Conservation (phyloP, 768 basidiomycete genomes). For the Artomyces pyxidatus region DNA sequence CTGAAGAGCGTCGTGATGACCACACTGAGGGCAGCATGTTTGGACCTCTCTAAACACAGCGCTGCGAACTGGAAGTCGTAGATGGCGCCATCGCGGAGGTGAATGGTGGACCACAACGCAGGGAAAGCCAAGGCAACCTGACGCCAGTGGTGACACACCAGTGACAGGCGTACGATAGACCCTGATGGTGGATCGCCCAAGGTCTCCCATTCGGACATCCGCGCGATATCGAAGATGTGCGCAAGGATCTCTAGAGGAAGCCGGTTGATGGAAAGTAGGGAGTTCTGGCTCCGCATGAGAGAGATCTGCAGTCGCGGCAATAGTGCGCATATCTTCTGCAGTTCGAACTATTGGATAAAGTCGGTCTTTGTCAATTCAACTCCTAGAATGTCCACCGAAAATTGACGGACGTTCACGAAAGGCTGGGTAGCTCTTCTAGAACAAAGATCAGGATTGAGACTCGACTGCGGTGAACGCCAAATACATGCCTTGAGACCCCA, state of each 20-base stretch:
- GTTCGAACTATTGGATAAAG: conserved; percentile 5
- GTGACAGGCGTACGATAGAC: conserved; percentile 9
- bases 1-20: conserved; percentile 14
- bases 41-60: conserved; percentile 15
- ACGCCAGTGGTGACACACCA: conserved; percentile 16
- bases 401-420: background rate
- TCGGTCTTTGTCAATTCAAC: background rate
- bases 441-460: no score
- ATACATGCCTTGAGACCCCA: no score
- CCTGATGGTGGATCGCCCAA: conserved; percentile 5
- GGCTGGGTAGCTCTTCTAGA: background rate
- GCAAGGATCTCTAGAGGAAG: conserved; percentile 14
- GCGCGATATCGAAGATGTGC: conserved; percentile 11
- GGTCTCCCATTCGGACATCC: conserved; percentile 1
- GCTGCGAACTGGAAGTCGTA: conserved; percentile 15
- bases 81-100: conserved; percentile 14
- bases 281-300: conserved; percentile 12
- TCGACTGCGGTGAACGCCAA: background rate
- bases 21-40: conserved; percentile 10
- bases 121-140: conserved; percentile 16
- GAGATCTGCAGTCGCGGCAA: conserved; percentile 12
- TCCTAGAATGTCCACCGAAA: background rate
- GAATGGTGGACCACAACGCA: conserved; percentile 14
- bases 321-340: conserved; percentile 9
- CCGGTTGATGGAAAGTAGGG: conserved; percentile 4